These are phyloP conservation scores for Flaveria brownii DNA, from an alignment of 129 eudicot genomes.

Conservation along the genomic window DNA sequence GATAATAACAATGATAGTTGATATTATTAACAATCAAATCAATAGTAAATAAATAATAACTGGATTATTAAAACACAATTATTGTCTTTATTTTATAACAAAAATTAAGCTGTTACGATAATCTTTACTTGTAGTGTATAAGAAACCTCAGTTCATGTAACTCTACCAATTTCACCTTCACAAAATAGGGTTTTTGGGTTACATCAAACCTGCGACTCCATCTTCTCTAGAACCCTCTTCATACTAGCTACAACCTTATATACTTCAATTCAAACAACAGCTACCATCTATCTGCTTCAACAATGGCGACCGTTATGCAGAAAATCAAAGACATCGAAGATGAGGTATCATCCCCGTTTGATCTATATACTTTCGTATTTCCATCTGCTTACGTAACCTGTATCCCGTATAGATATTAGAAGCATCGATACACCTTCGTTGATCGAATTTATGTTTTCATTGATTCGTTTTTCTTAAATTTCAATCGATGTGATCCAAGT, in stretches of 20 bases:
- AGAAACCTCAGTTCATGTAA: background rate
- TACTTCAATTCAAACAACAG: slow-evolving; percentile 3
- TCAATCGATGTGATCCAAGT: slow-evolving; percentile 20
- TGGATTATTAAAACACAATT: too few species aligned
- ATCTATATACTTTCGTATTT: background rate
- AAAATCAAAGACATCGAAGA: slow-evolving; percentile 99
- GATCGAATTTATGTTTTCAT: slow-evolving; percentile 6
- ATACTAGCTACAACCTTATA: background rate
- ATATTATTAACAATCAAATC: too few species aligned
- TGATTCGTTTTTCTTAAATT: background rate
- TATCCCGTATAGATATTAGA: slow-evolving; percentile 16
- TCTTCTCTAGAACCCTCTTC: slow-evolving; percentile 37
- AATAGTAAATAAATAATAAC: too few species aligned
- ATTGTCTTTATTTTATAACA: too few species aligned
- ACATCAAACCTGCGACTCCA: background rate
- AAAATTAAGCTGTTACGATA: too few species aligned
- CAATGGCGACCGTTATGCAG: slow-evolving; percentile 98
- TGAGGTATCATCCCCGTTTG: slow-evolving; percentile 55
- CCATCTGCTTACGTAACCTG: background rate
- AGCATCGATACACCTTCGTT: slow-evolving; percentile 20
- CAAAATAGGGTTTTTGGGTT: slow-evolving; percentile 37
- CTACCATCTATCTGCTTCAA: slow-evolving; percentile 19
- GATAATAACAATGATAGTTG: too few species aligned
- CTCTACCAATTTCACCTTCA: background rate
- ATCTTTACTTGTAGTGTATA: too few species aligned